Evolutionary conservation across 768 basidiomycete genomes (phyloP), one percentile per base, ranked within the genome.

Genomic region (Auriscalpium vulgare): DNA sequence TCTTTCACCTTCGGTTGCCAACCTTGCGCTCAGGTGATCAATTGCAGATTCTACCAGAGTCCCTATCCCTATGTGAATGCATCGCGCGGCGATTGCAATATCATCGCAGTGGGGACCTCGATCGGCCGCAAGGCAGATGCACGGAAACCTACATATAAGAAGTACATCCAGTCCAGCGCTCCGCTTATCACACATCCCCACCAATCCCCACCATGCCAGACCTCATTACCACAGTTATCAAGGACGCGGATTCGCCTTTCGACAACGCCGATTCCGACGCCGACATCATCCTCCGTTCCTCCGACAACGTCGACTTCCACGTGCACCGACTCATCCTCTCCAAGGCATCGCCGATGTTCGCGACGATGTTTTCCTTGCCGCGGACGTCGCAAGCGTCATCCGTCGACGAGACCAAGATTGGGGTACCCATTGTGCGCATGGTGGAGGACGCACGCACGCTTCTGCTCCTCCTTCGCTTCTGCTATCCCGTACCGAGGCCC

Each of bases 301-400:
- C 77, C 50, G 83, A 84, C 62, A 59, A 68, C 19, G 71, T 74
- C 59, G 69, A 74, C 56, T 84, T 83, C 67, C 74, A 74, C 56
- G 75, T 80, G 54, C 79, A 79, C 73, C 80, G 79, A 60, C 60
- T 76, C 43, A 69, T 85, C 54, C 71, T 86, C 10, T 74, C 78
- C 16, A 63, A 82, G 14, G 77, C 81, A 1, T 86, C 85, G 10
- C 72, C 78, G 5, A 77, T 85, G 65, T 85, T 85, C 59, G 71
- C 71, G 49, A 72, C 74, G 59, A 78, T 82, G 71, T 78, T 85
- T 59, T 11, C 21, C 16, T 23, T 49, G 19, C 47, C 47, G 19
- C 47, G 47, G n/a, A 29, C 21, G 10, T 29, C 16, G 16, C 17
- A 8, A 14, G 29, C 29, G 40, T 43, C 40, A 4, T 14, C 40